A percentile compares a stretch with the other conserved stretches of the same genome.
Evolutionary conservation across 805 yeast species (phyloP).

Genomic region (Lachancea lanzarotensis): DNA sequence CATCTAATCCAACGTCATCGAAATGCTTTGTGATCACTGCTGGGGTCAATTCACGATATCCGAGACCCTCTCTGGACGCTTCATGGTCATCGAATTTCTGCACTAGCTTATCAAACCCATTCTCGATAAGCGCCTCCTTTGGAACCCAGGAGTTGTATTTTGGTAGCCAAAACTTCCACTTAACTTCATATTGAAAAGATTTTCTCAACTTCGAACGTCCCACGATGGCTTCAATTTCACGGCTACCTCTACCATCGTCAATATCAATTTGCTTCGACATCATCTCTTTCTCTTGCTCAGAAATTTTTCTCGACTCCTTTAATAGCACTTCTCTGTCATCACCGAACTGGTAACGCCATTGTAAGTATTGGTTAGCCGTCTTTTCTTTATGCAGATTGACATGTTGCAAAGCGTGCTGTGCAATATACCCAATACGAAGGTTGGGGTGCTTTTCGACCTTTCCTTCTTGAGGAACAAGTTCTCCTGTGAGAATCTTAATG

Average conservation of each 20-base stretch:
- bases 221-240: slow-evolving; percentile 87
- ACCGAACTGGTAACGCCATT: slow-evolving; percentile 97
- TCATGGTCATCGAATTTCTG: slow-evolving; percentile 98
- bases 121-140: slow-evolving; percentile 68
- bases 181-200: slow-evolving; percentile 92
- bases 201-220: slow-evolving; percentile 97
- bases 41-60: slow-evolving; percentile 91
- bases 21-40: slow-evolving; percentile 92
- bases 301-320: slow-evolving; percentile 86
- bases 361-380: slow-evolving; percentile 95
- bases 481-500: slow-evolving; percentile 89
- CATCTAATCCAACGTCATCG: slow-evolving; percentile 94
- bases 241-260: slow-evolving; percentile 81
- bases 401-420: slow-evolving; percentile 96
- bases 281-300: slow-evolving; percentile 68
- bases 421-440: slow-evolving; percentile 95
- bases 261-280: slow-evolving; percentile 74
- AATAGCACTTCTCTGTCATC: slow-evolving; percentile 95
- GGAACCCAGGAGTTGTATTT: slow-evolving; percentile 92
- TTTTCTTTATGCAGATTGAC: slow-evolving; percentile 96
- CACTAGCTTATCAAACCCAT: slow-evolving; percentile 84
- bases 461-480: slow-evolving; percentile 78
- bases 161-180: slow-evolving; percentile 90
- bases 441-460: slow-evolving; percentile 96
- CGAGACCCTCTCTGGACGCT: slow-evolving; percentile 98